Percentiles rank a stretch among this genome's conserved stretches.
Conservation (phyloP, 2,329 filamentous ascomycete species). For the Thielaviopsis populi region DNA sequence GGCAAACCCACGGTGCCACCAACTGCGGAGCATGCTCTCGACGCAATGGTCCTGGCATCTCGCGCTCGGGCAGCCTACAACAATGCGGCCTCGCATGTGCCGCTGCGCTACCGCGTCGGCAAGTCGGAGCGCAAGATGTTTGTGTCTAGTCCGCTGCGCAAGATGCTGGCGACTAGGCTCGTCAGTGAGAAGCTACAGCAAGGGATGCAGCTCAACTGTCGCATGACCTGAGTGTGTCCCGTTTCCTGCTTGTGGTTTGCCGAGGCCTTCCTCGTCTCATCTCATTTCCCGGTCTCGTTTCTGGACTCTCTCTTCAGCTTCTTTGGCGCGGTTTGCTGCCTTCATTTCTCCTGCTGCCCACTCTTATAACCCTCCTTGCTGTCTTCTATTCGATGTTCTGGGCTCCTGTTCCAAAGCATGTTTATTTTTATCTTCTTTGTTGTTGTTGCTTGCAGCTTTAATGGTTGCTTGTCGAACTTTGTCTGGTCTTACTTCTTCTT, state of each 20-base stretch:
- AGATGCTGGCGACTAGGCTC: not conserved
- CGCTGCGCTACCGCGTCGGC: not conserved
- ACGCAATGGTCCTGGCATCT: not conserved
- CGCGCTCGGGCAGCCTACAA: not conserved
- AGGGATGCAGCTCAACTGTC: not conserved
- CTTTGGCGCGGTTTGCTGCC: too few relatives aligned
- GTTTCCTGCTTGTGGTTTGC: not conserved
- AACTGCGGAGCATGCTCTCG: not conserved
- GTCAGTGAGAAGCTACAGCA: constrained; percentile 1
- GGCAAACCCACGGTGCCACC: not conserved
- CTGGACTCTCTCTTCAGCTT: not conserved
- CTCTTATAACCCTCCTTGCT: not conserved
- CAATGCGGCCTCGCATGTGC: not conserved
- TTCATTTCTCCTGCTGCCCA: not conserved
- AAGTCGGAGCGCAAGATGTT: not conserved
- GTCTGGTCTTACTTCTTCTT: not conserved
- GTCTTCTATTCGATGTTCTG: not conserved
- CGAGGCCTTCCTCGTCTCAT: not conserved
- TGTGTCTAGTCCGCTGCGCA: not conserved
- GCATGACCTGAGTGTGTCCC: not conserved
- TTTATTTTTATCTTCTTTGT: not conserved
- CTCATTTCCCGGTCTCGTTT: not conserved
- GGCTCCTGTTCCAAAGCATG: not conserved
- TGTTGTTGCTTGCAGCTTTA: not conserved
- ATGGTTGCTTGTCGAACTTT: not conserved